Conservation (phyloP, 2,329 filamentous ascomycete species). For the Talaromyces sp. region DNA sequence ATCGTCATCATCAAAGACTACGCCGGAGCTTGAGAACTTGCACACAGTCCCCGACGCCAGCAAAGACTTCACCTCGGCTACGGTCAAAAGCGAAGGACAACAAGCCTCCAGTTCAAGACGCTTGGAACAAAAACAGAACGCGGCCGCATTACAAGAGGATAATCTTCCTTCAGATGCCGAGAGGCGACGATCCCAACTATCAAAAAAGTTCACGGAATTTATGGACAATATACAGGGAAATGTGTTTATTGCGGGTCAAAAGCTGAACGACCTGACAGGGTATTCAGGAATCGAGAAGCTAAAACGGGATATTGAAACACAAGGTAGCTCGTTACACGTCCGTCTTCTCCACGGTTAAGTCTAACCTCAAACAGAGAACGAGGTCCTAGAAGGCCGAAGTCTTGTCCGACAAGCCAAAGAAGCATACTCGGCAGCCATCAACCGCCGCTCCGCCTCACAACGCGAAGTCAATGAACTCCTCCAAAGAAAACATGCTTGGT, state of each 20-base stretch:
- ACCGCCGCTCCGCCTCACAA: conserved; percentile 80
- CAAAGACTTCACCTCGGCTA: conserved; percentile 5
- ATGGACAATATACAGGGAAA: conserved; percentile 90
- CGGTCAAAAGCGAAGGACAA: not conserved
- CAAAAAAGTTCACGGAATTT: conserved; percentile 62
- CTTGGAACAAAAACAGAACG: not conserved
- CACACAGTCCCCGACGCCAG: not conserved
- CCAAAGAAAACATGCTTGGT: conserved; percentile 91
- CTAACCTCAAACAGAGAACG: conserved; percentile 44
- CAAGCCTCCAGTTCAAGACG: not conserved
- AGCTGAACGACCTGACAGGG: conserved; percentile 89
- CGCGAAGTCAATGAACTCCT: conserved; percentile 92
- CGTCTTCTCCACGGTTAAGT: not conserved
- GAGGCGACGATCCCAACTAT: conserved; percentile 53
- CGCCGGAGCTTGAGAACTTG: not conserved
- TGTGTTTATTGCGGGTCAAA: conserved; percentile 77
- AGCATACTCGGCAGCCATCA: conserved; percentile 77
- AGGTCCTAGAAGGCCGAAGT: conserved; percentile 54
- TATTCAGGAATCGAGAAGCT: conserved; percentile 88
- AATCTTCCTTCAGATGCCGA: conserved; percentile 35
- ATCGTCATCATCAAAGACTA: not conserved
- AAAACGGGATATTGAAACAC: conserved; percentile 69
- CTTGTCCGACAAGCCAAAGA: conserved; percentile 68
- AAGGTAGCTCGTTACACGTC: conserved; percentile 44
- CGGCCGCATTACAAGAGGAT: conserved; percentile 1